These are phyloP conservation scores for Sugiyamaella smithiae DNA, from an alignment of 805 yeast genomes.

Conservation along the genomic window DNA sequence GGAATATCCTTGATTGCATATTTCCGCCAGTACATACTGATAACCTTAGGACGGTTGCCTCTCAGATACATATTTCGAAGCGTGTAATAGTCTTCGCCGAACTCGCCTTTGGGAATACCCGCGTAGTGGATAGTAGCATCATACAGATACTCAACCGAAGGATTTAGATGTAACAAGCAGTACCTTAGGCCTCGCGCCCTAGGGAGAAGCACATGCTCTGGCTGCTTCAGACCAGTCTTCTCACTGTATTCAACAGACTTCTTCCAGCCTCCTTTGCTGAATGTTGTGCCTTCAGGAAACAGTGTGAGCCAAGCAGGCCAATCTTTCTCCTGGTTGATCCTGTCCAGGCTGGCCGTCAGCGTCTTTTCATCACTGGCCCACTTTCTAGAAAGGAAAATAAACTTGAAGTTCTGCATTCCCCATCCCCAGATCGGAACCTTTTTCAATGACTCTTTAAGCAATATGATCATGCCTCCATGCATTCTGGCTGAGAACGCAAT, in stretches of 20 bases:
- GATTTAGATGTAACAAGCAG: conserved; percentile 51
- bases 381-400: conserved; percentile 76
- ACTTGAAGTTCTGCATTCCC: conserved; percentile 78
- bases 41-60: conserved; percentile 68
- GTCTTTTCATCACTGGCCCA: conserved; percentile 75
- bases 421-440: conserved; percentile 74
- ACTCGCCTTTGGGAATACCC: conserved; percentile 58
- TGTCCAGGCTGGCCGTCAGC: conserved; percentile 53
- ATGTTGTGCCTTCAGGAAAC: conserved; percentile 94
- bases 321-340: conserved; percentile 45
- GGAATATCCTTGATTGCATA: conserved; percentile 64
- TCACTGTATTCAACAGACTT: conserved; percentile 58
- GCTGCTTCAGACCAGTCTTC: conserved; percentile 42
- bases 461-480: conserved; percentile 64
- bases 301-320: conserved; percentile 70
- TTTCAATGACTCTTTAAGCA: conserved; percentile 71
- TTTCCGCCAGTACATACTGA: conserved; percentile 63
- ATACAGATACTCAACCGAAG: conserved; percentile 49
- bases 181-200: conserved; percentile 75
- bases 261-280: conserved; percentile 60
- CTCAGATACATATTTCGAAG: conserved; percentile 58
- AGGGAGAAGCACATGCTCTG: conserved; percentile 73
- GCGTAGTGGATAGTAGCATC: conserved; percentile 83
- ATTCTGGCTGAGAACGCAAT: conserved; percentile 63
- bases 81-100: conserved; percentile 76